phyloP scores from a whole-genome alignment of 2,329 filamentous ascomycete species.

The Penicillium sp. region DNA sequence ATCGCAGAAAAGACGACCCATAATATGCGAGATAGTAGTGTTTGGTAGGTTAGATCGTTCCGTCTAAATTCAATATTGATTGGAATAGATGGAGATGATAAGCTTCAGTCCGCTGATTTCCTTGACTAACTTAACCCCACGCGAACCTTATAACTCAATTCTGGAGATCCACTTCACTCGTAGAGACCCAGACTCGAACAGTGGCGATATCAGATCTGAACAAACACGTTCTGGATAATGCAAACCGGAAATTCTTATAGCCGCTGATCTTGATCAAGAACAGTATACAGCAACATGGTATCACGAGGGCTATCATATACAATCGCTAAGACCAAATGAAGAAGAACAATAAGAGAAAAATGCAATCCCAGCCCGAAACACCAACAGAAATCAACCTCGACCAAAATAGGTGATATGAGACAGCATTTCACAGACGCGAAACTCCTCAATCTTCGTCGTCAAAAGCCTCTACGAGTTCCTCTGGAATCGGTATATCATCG shows the following conservation, averaged over 20 bases:
- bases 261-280: neutral
- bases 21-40: too few relatives aligned
- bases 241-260: neutral
- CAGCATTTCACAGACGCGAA: neutral
- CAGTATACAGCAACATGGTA: conserved; percentile 7
- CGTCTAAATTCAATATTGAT: too few relatives aligned
- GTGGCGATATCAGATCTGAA: too few relatives aligned
- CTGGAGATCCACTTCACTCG: too few relatives aligned
- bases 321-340: conserved; percentile 13
- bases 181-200: too few relatives aligned
- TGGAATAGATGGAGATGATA: too few relatives aligned
- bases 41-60: too few relatives aligned
- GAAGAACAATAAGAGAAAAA: neutral
- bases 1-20: neutral
- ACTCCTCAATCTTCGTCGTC: neutral
- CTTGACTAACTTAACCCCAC: too few relatives aligned
- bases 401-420: neutral
- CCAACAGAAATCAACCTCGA: neutral
- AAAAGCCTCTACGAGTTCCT: conserved; percentile 7
- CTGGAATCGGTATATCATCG: conserved; percentile 49
- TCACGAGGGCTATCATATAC: conserved; percentile 13
- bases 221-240: neutral
- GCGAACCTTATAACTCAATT: too few relatives aligned
- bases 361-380: neutral
- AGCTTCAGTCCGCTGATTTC: too few relatives aligned